These are phyloP conservation scores for Apiospora saccharicola DNA, from an alignment of 2,329 filamentous ascomycete genomes.

Conservation along the genomic window DNA sequence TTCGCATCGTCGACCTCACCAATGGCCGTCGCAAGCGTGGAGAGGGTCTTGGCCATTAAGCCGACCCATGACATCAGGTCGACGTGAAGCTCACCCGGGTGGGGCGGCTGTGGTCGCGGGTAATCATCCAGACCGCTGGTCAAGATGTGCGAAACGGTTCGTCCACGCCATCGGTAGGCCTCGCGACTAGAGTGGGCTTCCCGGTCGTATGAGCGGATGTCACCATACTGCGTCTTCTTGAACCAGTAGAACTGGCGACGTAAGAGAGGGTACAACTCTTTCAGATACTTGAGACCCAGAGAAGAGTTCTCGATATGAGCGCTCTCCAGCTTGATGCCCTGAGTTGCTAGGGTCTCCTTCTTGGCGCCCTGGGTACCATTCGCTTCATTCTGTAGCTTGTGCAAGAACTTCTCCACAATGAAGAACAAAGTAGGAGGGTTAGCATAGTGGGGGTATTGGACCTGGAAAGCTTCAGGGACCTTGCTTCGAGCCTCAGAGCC, in stretches of 20 bases:
- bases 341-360: constrained; percentile 52
- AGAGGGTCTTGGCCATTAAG: constrained; percentile 89
- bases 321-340: constrained; percentile 60
- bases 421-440: constrained; percentile 96
- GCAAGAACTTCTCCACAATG: constrained; percentile 83
- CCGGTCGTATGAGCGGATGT: constrained; percentile 89
- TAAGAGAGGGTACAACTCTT: constrained; percentile 82
- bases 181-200: constrained; percentile 85
- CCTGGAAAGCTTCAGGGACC: constrained; percentile 90
- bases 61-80: constrained; percentile 97
- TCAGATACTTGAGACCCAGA: constrained; percentile 74
- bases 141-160: constrained; percentile 82
- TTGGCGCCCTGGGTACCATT: constrained; percentile 55
- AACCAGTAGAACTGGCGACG: constrained; percentile 94
- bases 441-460: constrained; percentile 96
- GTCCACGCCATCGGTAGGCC: constrained; percentile 91
- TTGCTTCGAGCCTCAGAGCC: constrained; percentile 92
- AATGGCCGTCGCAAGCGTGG: constrained; percentile 80
- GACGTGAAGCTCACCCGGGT: constrained; percentile 92
- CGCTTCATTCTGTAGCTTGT: constrained; percentile 68
- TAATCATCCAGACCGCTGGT: constrained; percentile 96
- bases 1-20: constrained; percentile 77
- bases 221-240: constrained; percentile 84
- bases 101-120: constrained; percentile 87
- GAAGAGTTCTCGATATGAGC: constrained; percentile 73